Conservation (phyloP, 1,284 basidiomycete genomes). For the Macrocystidia cucumis region DNA sequence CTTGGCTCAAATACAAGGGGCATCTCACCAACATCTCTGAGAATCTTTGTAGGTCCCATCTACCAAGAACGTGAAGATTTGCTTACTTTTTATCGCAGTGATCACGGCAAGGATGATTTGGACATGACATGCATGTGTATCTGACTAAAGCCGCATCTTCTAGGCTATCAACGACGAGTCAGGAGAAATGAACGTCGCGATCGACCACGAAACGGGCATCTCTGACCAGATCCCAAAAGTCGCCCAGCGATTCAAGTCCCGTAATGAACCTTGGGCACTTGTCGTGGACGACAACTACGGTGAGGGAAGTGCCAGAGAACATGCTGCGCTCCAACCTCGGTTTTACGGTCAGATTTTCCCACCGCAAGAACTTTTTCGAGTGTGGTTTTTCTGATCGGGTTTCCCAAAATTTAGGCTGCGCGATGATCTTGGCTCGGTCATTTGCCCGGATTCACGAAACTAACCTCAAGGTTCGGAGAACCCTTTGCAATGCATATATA, state of each 20-base stretch:
- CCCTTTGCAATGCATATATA: background rate
- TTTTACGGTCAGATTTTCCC: constrained; percentile 65
- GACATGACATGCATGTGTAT: background rate
- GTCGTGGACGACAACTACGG: constrained; percentile 97
- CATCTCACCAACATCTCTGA: constrained; percentile 96
- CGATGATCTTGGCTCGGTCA: constrained; percentile 80
- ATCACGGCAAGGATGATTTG: constrained; percentile 27
- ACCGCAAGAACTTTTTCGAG: too few relatives aligned
- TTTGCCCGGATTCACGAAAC: constrained; percentile 99
- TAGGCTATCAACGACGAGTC: constrained; percentile 89
- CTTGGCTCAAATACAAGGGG: constrained; percentile 98
- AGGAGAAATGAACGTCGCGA: constrained; percentile 84
- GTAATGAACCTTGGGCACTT: constrained; percentile 86
- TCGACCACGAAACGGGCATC: constrained; percentile 62
- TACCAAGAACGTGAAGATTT: constrained; percentile 1
- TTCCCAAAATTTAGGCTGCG: constrained; percentile 49
- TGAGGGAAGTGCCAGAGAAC: constrained; percentile 96
- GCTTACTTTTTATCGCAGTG: constrained; percentile 16
- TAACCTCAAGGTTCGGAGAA: constrained; percentile 73
- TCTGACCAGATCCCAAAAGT: constrained; percentile 84
- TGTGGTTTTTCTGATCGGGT: constrained; percentile 1
- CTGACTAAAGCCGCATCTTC: constrained; percentile 1
- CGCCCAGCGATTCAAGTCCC: constrained; percentile 81
- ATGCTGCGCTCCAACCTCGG: constrained; percentile 94
- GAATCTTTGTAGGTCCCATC: constrained; percentile 68